These are phyloP conservation scores for Penicillium sp. DNA, from an alignment of 2,329 filamentous ascomycete species.

Conservation along the genomic window DNA sequence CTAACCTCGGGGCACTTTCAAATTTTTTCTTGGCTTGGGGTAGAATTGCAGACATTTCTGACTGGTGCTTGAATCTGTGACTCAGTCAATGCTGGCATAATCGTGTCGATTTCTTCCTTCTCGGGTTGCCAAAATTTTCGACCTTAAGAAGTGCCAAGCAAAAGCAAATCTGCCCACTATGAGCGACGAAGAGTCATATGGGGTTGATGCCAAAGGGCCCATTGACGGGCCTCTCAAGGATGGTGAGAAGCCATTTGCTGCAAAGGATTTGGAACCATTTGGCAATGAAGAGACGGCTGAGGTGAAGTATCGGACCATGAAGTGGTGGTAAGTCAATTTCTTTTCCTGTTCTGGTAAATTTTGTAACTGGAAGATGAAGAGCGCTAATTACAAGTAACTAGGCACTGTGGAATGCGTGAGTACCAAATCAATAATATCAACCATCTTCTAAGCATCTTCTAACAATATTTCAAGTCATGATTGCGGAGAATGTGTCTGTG, in stretches of 20 bases:
- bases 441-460: not conserved
- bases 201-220: slow-evolving; percentile 7
- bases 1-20: slow-evolving; percentile 7
- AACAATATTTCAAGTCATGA: slow-evolving; percentile 48
- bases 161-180: slow-evolving; percentile 10
- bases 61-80: not conserved
- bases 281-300: slow-evolving; percentile 40
- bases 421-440: not conserved
- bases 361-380: not conserved
- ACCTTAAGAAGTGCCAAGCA: slow-evolving; percentile 3
- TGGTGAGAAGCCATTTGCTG: slow-evolving; percentile 16
- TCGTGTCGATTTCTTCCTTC: slow-evolving; percentile 1
- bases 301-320: slow-evolving; percentile 52
- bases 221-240: slow-evolving; percentile 14
- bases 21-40: slow-evolving; percentile 20
- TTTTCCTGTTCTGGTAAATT: not conserved
- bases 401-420: slow-evolving; percentile 17
- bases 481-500: slow-evolving; percentile 59
- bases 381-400: slow-evolving; percentile 6
- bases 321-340: slow-evolving; percentile 37
- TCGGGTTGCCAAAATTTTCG: not conserved
- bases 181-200: slow-evolving; percentile 19
- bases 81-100: slow-evolving; percentile 12
- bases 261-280: slow-evolving; percentile 34
- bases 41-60: slow-evolving; percentile 9